Evolutionary conservation across 192 early-diverging fungal species (phyloP).

Genomic region (Rhizophagus sp.): DNA sequence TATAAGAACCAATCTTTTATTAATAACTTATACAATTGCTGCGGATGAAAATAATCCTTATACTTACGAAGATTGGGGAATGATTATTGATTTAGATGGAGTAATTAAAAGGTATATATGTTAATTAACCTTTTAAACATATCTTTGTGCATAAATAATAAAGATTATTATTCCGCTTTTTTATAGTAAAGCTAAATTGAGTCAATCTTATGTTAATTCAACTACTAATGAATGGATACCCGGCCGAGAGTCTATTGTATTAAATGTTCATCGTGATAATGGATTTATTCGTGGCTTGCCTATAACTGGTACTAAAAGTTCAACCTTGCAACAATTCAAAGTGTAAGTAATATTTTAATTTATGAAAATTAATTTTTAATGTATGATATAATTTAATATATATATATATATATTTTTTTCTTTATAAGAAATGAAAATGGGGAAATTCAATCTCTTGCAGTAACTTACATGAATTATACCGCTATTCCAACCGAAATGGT

Average conservation of each 20-base stretch:
- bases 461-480: background rate
- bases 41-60: background rate
- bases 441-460: background rate
- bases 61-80: background rate
- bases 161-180: background rate
- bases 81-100: background rate
- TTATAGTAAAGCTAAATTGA: background rate
- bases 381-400: no score
- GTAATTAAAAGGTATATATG: background rate
- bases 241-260: background rate
- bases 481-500: background rate
- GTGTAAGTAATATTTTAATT: background rate
- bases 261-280: background rate
- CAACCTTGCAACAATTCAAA: background rate
- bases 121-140: background rate
- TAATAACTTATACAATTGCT: background rate
- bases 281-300: background rate
- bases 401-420: no score
- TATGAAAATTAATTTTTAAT: background rate
- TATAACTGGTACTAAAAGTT: background rate
- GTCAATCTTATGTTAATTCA: background rate
- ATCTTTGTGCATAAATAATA: background rate
- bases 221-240: background rate
- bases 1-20: background rate
- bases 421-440: background rate